A percentile compares a stretch with the other conserved stretches of the same genome.
phyloP scores from a whole-genome alignment of 331 rosid species.

The Malus hybrid region DNA sequence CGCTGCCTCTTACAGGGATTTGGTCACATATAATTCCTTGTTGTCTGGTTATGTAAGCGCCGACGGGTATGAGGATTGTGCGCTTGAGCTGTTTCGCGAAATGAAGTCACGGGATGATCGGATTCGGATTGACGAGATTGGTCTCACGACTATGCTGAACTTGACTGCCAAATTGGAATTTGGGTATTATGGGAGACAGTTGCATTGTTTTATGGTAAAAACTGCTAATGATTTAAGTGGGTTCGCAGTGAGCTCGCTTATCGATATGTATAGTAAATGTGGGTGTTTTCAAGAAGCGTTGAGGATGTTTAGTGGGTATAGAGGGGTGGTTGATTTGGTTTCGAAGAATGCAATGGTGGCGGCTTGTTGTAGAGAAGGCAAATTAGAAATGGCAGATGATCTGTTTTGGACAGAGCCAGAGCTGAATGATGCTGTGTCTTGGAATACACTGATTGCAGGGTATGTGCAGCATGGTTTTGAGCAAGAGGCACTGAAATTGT shows the following conservation, averaged over 20 bases:
- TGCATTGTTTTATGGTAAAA: conserved; percentile 74
- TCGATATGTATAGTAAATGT: conserved; percentile 78
- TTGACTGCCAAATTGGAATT: conserved; percentile 41
- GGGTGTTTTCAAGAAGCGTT: conserved; percentile 47
- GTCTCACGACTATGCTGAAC: conserved; percentile 60
- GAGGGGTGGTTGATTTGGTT: conserved; percentile 42
- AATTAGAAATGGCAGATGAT: conserved; percentile 50
- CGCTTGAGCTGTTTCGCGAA: conserved; percentile 40
- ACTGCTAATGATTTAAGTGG: conserved; percentile 46
- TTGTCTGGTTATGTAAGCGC: conserved; percentile 43
- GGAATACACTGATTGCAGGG: conserved; percentile 80
- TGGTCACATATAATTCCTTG: conserved; percentile 70
- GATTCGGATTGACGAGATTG: conserved; percentile 51
- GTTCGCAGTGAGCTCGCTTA: conserved; percentile 52
- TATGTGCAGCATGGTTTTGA: conserved; percentile 45
- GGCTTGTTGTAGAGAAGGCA: conserved; percentile 68
- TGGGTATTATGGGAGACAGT: conserved; percentile 47
- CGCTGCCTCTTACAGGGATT: conserved; percentile 39
- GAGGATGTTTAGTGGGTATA: conserved; percentile 27
- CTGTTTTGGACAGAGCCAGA: conserved; percentile 40
- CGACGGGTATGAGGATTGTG: conserved; percentile 42
- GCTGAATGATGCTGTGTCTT: conserved; percentile 49
- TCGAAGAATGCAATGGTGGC: conserved; percentile 76
- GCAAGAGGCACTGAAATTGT: conserved; percentile 49
- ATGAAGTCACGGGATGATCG: conserved; percentile 41